Conservation (phyloP, 2,329 filamentous ascomycete genomes). For the Paraphaeosphaeria minitans region DNA sequence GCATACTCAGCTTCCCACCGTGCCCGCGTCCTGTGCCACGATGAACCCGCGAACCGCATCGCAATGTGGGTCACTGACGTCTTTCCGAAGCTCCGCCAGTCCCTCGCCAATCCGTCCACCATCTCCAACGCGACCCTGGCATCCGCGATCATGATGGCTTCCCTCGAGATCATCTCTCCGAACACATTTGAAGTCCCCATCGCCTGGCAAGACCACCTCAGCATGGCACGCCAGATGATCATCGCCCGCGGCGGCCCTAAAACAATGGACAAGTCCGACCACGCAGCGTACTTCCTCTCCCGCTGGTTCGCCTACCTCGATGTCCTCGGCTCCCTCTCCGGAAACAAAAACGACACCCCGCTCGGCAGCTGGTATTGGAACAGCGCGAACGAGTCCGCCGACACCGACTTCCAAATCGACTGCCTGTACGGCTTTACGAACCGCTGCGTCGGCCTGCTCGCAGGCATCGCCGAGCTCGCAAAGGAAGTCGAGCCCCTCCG, state of each 20-base stretch:
- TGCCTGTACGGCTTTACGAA: conserved; percentile 82
- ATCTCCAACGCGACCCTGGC: conserved; percentile 77
- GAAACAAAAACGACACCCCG: conserved; percentile 54
- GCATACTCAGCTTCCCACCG: conserved; percentile 86
- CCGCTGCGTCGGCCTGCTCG: conserved; percentile 71
- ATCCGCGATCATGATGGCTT: conserved; percentile 83
- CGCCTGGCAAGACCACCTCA: conserved; percentile 79
- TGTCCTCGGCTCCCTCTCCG: conserved; percentile 73
- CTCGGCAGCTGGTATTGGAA: conserved; percentile 52
- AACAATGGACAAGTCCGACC: conserved; percentile 55
- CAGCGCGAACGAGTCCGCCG: conserved; percentile 53
- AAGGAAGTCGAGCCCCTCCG: conserved; percentile 70
- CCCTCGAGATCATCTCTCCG: conserved; percentile 81
- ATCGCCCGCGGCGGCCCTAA: conserved; percentile 66
- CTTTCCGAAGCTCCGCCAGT: conserved; percentile 72
- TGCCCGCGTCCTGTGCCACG: conserved; percentile 73
- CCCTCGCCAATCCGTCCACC: conserved; percentile 64
- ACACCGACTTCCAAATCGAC: conserved; percentile 73
- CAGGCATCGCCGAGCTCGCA: conserved; percentile 73
- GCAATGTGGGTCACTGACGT: conserved; percentile 80
- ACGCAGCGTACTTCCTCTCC: conserved; percentile 73
- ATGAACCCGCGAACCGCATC: conserved; percentile 77
- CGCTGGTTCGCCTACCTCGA: conserved; percentile 87
- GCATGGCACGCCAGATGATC: conserved; percentile 77
- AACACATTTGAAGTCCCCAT: conserved; percentile 80